Evolutionary conservation across 2,329 filamentous ascomycete species (phyloP), one percentile per base, ranked within the genome.

Genomic region (Arthrobotrys megalospora): DNA sequence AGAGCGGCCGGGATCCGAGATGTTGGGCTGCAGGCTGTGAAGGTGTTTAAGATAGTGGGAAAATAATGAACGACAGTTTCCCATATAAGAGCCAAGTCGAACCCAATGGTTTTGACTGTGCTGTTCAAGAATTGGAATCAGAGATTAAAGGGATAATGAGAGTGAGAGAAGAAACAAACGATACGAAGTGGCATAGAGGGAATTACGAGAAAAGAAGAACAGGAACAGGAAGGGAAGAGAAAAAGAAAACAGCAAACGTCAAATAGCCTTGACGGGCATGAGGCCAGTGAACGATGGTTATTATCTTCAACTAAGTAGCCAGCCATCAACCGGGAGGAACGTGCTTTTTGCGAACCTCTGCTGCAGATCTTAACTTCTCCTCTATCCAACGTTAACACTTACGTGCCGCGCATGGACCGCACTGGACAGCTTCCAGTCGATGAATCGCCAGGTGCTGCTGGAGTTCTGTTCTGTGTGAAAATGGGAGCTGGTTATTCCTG

Each of bases 241-340:
- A 73, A 80, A 71, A 55, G 16, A 75, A 58, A 68, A 53, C 52
- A 60, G 64, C 72, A 67, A 67, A 75, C 28, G 67, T 72, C 50
- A 79, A 78, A 80, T 75, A 75, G 70, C 76, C 75, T 73, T 80
- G 77, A 80, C 73, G 63, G 72, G 65, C 72, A 58, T 71, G 73
- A 66, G 36, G 43, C 60, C 70, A 67, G 66, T 52, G 67, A 19
- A 65, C 14, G 48, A 70, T 65, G 50, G 65, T 50, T 78, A 72
- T 67, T 78, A 72, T 66, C 67, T 32, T 45, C 52, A 69, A 45
- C 67, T 43, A 78, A 70, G 60, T 38, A 60, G 65, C 65, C 64
- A 12, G 58, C 50, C 55, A 53, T 60, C 21, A 32, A 12, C 69
- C 34, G 58, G 60, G 75, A 78, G 75, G 75, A 72, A 78, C 75